A percentile compares a stretch with the other conserved stretches of the same genome.
Evolutionary conservation across 331 rosid species (phyloP).

Genomic region (Erythrophleum ivorense): DNA sequence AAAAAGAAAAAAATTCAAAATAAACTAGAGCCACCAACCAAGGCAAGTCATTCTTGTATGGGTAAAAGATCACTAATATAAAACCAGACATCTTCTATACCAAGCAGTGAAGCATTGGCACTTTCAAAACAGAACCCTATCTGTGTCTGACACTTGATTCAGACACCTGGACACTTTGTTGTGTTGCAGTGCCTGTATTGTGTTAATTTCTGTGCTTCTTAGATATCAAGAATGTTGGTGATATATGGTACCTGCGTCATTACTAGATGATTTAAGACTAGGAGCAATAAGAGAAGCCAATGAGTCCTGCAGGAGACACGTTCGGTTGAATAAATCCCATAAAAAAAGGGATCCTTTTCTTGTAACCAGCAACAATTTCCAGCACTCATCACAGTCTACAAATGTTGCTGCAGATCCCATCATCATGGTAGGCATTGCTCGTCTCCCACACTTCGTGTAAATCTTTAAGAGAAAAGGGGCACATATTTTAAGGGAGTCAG

Average conservation of each 20-base stretch:
- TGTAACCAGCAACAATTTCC: slow-evolving; percentile 93
- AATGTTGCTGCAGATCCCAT: slow-evolving; percentile 94
- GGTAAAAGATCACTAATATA: slow-evolving; percentile 25
- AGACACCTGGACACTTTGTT: not conserved
- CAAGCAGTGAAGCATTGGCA: slow-evolving; percentile 1
- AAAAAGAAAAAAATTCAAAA: slow-evolving; percentile 26
- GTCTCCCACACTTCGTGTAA: slow-evolving; percentile 94
- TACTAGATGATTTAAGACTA: slow-evolving; percentile 60
- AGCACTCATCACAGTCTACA: slow-evolving; percentile 91
- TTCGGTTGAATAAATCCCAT: slow-evolving; percentile 83
- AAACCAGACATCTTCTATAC: slow-evolving; percentile 23
- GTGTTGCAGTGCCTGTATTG: not conserved
- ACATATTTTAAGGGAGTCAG: slow-evolving; percentile 5
- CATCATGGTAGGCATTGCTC: slow-evolving; percentile 97
- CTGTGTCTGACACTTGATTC: not conserved
- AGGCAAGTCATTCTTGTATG: slow-evolving; percentile 1
- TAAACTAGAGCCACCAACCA: slow-evolving; percentile 18
- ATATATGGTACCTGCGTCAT: slow-evolving; percentile 70
- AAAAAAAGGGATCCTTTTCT: slow-evolving; percentile 81
- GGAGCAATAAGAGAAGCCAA: slow-evolving; percentile 74
- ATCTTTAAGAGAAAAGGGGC: slow-evolving; percentile 49
- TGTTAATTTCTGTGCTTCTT: not conserved
- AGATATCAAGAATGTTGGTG: slow-evolving; percentile 14
- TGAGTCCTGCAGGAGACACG: slow-evolving; percentile 86
- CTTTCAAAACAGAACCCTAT: not conserved